Conservation (phyloP, 108 stramenopile genomes). For the Conticribra weissflogii region DNA sequence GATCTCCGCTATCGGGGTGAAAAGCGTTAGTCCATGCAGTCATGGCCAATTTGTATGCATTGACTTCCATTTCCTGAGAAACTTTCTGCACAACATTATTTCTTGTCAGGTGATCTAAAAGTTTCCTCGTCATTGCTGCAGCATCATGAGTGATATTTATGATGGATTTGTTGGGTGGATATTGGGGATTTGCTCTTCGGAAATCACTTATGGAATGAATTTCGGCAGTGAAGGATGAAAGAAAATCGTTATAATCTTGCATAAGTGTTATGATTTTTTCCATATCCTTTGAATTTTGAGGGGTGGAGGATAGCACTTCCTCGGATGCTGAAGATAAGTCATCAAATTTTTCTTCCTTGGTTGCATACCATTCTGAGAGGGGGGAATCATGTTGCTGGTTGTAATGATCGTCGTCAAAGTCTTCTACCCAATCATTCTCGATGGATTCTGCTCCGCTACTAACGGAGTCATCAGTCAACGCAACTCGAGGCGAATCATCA, state of each 20-base stretch:
- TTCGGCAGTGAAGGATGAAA: slow-evolving; percentile 15
- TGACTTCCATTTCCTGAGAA: slow-evolving; percentile 21
- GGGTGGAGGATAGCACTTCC: background rate
- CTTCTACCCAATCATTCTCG: background rate
- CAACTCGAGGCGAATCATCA: too few relatives aligned
- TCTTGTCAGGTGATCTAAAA: slow-evolving; percentile 22
- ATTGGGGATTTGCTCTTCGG: slow-evolving; percentile 25
- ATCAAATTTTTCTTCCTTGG: background rate
- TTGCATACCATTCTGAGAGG: background rate
- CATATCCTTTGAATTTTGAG: background rate
- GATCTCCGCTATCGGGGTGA: slow-evolving; percentile 25
- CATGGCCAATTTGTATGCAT: slow-evolving; percentile 39
- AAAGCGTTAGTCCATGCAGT: slow-evolving; percentile 25
- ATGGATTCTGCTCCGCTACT: background rate
- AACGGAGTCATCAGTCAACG: background rate
- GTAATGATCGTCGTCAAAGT: background rate
- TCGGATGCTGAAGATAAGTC: background rate
- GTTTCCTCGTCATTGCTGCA: slow-evolving; percentile 1
- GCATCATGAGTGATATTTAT: slow-evolving; percentile 13
- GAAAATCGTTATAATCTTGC: slow-evolving; percentile 17
- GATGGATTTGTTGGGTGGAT: slow-evolving; percentile 36
- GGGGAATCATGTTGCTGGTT: background rate
- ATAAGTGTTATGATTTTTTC: slow-evolving; percentile 21
- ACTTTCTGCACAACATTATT: background rate
- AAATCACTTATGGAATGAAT: slow-evolving; percentile 25